phyloP scores from a whole-genome alignment of 176 grass and related monocot species.

The Avena sativa region DNA sequence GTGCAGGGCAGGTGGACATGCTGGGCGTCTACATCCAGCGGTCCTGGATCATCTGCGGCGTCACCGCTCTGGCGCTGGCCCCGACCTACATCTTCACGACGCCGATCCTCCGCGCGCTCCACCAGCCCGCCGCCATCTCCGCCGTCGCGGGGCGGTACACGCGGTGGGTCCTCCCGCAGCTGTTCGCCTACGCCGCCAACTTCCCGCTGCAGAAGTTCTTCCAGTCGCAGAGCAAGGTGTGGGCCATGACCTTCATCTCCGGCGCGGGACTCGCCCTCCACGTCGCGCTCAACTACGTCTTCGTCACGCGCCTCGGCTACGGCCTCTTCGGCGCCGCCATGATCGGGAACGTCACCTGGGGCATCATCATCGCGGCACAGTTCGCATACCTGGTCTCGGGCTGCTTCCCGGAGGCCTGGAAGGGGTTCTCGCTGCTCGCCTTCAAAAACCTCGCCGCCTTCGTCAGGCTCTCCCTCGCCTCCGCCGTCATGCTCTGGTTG shows the following conservation, averaged over 20 bases:
- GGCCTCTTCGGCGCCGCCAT: conserved; percentile 57
- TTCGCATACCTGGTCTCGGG: conserved; percentile 58
- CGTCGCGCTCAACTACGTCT: conserved; percentile 60
- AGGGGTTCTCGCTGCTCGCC: conserved; percentile 50
- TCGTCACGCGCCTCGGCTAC: conserved; percentile 41
- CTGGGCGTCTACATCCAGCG: conserved; percentile 69
- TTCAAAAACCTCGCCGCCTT: conserved; percentile 59
- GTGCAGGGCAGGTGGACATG: conserved; percentile 55
- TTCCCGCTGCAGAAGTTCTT: conserved; percentile 85
- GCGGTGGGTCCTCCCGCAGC: conserved; percentile 56
- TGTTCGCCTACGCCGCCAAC: conserved; percentile 70
- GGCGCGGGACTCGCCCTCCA: conserved; percentile 54
- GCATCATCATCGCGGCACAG: conserved; percentile 55
- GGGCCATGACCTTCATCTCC: conserved; percentile 64
- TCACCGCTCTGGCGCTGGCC: conserved; percentile 28
- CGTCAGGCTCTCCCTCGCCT: conserved; percentile 66
- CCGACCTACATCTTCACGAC: conserved; percentile 59
- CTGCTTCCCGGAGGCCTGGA: conserved; percentile 57
- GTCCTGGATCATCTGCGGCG: conserved; percentile 63
- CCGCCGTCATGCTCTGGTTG: conserved; percentile 74
- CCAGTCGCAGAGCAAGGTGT: conserved; percentile 71
- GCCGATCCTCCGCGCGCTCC: conserved; percentile 48
- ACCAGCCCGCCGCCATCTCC: conserved; percentile 52
- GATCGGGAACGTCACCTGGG: conserved; percentile 62
- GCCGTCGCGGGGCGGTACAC: conserved; percentile 47